A percentile compares a stretch with the other conserved stretches of the same genome.
Evolutionary conservation across 2,329 filamentous ascomycete genomes (phyloP).

Genomic region (Monosporascus ibericus): DNA sequence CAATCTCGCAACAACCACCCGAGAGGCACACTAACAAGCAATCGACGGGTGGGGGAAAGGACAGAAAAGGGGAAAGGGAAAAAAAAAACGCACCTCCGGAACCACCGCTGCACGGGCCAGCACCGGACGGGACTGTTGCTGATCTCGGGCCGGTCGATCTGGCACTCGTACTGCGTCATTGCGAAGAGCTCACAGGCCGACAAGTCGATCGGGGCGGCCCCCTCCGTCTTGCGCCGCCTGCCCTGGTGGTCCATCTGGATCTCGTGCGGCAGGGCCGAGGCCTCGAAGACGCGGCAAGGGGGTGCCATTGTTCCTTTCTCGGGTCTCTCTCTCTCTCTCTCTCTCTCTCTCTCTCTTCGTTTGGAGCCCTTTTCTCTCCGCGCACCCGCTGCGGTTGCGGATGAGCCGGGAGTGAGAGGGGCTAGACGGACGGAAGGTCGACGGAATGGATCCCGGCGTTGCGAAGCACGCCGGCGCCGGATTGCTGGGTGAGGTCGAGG

Average conservation of each 20-base stretch:
- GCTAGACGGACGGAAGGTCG: neutral
- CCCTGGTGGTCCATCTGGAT: conserved; percentile 45
- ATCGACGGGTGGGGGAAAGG: neutral
- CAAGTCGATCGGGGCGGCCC: conserved; percentile 41
- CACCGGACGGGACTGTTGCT: conserved; percentile 45
- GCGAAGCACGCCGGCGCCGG: conserved; percentile 40
- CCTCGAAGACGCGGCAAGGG: conserved; percentile 49
- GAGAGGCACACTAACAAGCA: too few species aligned
- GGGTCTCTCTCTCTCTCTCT: neutral
- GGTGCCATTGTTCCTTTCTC: conserved; percentile 45
- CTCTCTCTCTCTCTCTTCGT: too few species aligned
- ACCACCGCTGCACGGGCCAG: conserved; percentile 52
- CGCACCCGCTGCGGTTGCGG: too few species aligned
- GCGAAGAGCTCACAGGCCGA: conserved; percentile 49
- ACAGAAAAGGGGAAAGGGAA: conserved; percentile 3
- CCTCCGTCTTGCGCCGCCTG: conserved; percentile 45
- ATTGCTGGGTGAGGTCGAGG: conserved; percentile 50
- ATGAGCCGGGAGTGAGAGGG: neutral
- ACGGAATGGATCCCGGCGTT: conserved; percentile 26
- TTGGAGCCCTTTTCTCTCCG: neutral
- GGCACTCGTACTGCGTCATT: conserved; percentile 57
- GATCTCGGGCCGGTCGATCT: conserved; percentile 41
- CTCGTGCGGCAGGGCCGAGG: conserved; percentile 41
- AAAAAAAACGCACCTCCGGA: conserved; percentile 45
- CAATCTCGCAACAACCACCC: neutral